Evolutionary conservation across 176 grass and related monocot genomes (phyloP).

Genomic region (Aegilops tauschii): DNA sequence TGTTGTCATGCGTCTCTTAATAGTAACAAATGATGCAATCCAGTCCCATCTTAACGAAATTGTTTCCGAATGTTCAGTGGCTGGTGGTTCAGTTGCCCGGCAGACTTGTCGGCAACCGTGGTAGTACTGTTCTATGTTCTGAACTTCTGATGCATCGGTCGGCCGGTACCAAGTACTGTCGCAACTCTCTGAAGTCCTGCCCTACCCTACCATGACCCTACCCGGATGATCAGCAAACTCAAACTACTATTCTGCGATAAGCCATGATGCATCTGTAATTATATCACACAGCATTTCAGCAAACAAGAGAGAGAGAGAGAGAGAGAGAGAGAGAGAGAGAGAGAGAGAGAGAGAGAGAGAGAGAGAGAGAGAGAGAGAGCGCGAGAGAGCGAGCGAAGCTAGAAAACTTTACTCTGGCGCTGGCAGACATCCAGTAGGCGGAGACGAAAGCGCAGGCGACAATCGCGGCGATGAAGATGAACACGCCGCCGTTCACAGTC

Average conservation of each 20-base stretch:
- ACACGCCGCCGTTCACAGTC: slow-evolving; percentile 22
- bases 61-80: neutral
- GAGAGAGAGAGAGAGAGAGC: neutral
- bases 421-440: slow-evolving; percentile 37
- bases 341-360: no score
- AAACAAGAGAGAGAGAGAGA: neutral
- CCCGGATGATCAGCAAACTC: neutral
- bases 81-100: neutral
- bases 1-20: neutral
- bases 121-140: neutral
- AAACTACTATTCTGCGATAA: neutral
- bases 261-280: neutral
- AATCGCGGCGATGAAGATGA: slow-evolving; percentile 34
- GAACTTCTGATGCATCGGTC: neutral
- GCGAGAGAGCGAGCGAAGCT: no score
- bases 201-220: neutral
- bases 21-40: neutral
- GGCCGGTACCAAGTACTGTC: neutral
- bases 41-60: neutral
- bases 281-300: neutral
- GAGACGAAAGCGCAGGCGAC: slow-evolving; percentile 47
- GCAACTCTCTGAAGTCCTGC: neutral
- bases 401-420: slow-evolving; percentile 23
- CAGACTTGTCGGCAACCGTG: neutral
- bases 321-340: neutral